Percentiles rank a stretch among this genome's conserved stretches.
These are phyloP conservation scores for Rubroshorea leprosula DNA, from an alignment of 345 rosid genomes.

Conservation along the genomic window DNA sequence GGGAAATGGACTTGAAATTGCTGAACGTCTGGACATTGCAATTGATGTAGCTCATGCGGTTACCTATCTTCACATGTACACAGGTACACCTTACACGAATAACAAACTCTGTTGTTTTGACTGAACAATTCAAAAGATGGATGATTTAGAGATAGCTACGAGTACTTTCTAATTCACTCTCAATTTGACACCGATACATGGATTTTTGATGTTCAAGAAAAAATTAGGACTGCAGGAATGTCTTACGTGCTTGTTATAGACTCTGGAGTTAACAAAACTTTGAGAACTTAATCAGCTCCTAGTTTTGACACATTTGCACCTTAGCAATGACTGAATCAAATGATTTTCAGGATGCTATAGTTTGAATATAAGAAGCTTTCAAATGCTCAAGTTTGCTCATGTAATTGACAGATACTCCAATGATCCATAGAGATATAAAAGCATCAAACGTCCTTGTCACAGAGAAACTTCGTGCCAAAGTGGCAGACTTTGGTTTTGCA, in stretches of 20 bases:
- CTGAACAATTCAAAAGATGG: no score
- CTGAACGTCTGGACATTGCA: constrained; percentile 81
- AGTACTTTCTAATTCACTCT: background rate
- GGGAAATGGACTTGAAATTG: constrained; percentile 67
- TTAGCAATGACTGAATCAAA: background rate
- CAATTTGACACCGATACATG: background rate
- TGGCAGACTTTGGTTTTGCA: constrained; percentile 90
- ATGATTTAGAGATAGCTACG: background rate
- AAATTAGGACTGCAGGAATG: no score
- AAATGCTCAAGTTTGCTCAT: constrained; percentile 15
- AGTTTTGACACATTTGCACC: constrained; percentile 2
- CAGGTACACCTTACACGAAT: no score
- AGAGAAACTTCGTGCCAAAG: constrained; percentile 82
- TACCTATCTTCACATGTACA: constrained; percentile 78
- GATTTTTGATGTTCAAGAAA: background rate
- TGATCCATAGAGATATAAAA: constrained; percentile 92
- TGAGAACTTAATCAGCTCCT: background rate
- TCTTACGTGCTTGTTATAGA: no score
- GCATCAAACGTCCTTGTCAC: constrained; percentile 72
- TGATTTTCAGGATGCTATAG: no score
- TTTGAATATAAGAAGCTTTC: background rate
- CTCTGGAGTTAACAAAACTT: no score
- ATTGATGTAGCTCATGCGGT: constrained; percentile 94
- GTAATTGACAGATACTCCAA: constrained; percentile 60
- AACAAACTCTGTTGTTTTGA: no score